Evolutionary conservation across 331 rosid genomes (phyloP).

Genomic region (Acacia pycnantha): DNA sequence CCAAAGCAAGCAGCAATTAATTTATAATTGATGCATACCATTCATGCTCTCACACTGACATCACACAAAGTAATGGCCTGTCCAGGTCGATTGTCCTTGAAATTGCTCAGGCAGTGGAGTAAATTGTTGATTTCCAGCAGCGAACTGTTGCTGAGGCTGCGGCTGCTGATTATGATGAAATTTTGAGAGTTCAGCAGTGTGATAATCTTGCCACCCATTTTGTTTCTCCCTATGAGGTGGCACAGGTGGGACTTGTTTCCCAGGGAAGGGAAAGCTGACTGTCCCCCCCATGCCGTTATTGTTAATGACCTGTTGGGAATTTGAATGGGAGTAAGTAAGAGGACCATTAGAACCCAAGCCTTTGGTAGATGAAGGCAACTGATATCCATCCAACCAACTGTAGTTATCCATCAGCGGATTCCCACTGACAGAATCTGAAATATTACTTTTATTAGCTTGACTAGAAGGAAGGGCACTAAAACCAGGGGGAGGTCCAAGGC

Average conservation of each 20-base stretch:
- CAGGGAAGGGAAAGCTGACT: constrained; percentile 79
- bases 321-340: constrained; percentile 40
- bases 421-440: constrained; percentile 50
- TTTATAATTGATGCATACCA: constrained; percentile 56
- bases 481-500: constrained; percentile 97
- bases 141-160: constrained; percentile 59
- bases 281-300: constrained; percentile 56
- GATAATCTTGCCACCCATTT: constrained; percentile 74
- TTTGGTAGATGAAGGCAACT: constrained; percentile 60
- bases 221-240: constrained; percentile 54
- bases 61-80: constrained; percentile 88
- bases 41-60: constrained; percentile 51
- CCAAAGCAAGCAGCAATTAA: constrained; percentile 19
- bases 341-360: constrained; percentile 45
- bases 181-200: constrained; percentile 53
- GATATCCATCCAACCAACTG: constrained; percentile 99
- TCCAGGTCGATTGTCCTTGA: constrained; percentile 88
- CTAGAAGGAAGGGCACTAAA: constrained; percentile 66
- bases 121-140: constrained; percentile 61
- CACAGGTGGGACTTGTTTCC: constrained; percentile 69
- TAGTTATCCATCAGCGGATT: constrained; percentile 82
- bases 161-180: constrained; percentile 70
- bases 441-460: constrained; percentile 49
- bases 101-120: constrained; percentile 74
- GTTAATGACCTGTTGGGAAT: constrained; percentile 41